phyloP scores from a whole-genome alignment of 73 alveolate genomes.

The Paramecium octaurelia region DNA sequence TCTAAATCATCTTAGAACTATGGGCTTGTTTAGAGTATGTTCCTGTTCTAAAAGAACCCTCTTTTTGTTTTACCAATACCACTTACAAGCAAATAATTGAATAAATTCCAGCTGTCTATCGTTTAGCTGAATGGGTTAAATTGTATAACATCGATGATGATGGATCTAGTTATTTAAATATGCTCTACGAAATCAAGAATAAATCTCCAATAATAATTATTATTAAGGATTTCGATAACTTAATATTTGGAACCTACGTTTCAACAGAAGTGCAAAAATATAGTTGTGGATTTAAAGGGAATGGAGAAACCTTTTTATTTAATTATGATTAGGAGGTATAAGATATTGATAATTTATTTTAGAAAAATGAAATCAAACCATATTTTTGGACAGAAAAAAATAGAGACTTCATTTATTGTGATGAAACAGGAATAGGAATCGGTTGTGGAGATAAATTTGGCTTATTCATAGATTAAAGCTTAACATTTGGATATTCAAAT shows the following conservation, averaged over 20 bases:
- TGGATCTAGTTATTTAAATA: slow-evolving; percentile 6
- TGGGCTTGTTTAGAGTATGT: slow-evolving; percentile 51
- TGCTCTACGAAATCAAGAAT: not conserved
- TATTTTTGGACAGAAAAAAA: slow-evolving; percentile 33
- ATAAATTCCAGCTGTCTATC: slow-evolving; percentile 11
- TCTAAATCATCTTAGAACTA: not conserved
- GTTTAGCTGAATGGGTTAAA: slow-evolving; percentile 25
- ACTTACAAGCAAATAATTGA: not conserved
- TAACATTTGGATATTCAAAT: slow-evolving; percentile 3
- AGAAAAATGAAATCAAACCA: slow-evolving; percentile 10
- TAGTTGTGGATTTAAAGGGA: not conserved
- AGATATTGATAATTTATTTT: not conserved
- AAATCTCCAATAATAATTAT: not conserved
- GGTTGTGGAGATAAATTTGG: slow-evolving; percentile 57
- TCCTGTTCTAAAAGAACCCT: not conserved
- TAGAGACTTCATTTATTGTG: not conserved
- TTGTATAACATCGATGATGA: not conserved
- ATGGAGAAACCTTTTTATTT: slow-evolving; percentile 37
- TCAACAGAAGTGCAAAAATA: not conserved
- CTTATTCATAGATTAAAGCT: not conserved
- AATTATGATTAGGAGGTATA: not conserved
- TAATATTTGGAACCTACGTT: not conserved
- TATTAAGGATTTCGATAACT: not conserved
- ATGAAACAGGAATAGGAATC: not conserved
- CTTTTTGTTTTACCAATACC: slow-evolving; percentile 12